These are phyloP conservation scores for Neoboletus magnificus DNA, from an alignment of 768 basidiomycete genomes.

Conservation along the genomic window DNA sequence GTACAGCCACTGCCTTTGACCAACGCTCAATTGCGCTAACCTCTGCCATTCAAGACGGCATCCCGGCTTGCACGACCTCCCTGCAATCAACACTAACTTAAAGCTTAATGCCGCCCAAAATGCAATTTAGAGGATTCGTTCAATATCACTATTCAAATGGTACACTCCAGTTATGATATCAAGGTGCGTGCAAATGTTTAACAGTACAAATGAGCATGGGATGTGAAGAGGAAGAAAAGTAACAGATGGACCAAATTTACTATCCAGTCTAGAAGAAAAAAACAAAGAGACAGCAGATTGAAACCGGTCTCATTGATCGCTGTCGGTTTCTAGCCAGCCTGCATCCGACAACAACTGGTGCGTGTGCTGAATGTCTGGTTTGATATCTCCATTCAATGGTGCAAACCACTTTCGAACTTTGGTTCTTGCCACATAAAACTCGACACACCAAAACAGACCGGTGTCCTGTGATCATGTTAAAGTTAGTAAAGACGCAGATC, in stretches of 20 bases:
- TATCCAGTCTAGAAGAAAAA: background rate
- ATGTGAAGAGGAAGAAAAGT: background rate
- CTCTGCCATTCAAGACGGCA: too few species aligned
- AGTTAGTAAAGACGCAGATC: background rate
- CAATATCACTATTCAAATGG: background rate
- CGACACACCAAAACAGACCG: slow-evolving; percentile 53
- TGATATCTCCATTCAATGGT: slow-evolving; percentile 64
- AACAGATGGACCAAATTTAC: background rate
- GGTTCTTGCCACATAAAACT: slow-evolving; percentile 34
- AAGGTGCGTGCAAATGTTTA: slow-evolving; percentile 2
- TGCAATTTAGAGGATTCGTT: background rate
- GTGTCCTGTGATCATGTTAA: slow-evolving; percentile 36
- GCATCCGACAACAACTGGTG: slow-evolving; percentile 46
- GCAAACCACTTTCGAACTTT: slow-evolving; percentile 59
- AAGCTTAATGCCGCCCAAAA: too few species aligned
- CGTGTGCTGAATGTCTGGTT: slow-evolving; percentile 50
- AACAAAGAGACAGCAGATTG: too few species aligned
- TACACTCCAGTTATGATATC: background rate
- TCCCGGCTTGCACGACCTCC: too few species aligned
- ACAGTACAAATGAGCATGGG: background rate
- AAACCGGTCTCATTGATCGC: background rate
- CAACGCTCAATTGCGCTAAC: background rate
- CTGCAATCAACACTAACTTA: too few species aligned
- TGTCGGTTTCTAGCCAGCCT: slow-evolving; percentile 39
- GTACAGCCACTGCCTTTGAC: slow-evolving; percentile 14